Base-by-base conservation (phyloP, 2,329 filamentous ascomycete genomes). In the Cytospora chrysosperma region DNA sequence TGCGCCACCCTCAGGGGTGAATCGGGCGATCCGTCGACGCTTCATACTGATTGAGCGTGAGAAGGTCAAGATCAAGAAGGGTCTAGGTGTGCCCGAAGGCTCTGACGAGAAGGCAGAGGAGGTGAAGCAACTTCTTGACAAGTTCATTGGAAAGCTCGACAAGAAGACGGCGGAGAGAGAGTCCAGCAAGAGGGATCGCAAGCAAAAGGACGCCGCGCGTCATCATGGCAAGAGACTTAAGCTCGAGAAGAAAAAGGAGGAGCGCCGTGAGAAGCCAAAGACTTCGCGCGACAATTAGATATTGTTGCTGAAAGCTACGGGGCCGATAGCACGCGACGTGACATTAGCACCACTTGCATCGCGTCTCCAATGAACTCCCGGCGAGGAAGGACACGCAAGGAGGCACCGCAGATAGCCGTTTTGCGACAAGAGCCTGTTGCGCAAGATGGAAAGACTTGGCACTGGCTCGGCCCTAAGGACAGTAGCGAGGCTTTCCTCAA, bases 21-120 rank as follows among this genome's bases (percentile, higher is more conserved):
- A 72, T 63, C 69, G 72, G 9, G 27, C 50, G n/a, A 66, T 61
- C n/a, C 70, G 72, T 28, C 70, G 74, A 19, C 71, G 72, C 8
- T 61, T 71, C 28, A 62, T 63, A 28, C 52, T 75, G 34, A 73
- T 75, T 30, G 72, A 70, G 37, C 56, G 55, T 51, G 68, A 72
- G 56, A 72, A 70, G 50, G 59, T 67, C 49, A 34, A 26, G 21
- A 68, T 75, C 56, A 69, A 66, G 58, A 70, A 70, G 61, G 60
- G 64, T 32, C 57, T 72, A 10, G 70, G 70, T 34, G 54, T 72
- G 3, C 59, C 68, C 7, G 59, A 58, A 26, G 70, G 65, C 13
- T 68, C 69, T 2, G 24, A 47, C 10, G 70, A 71, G 40, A 67
- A 62, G 52, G 67, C 67, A 21, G 67, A 67, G 5, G 64, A 69